Base-by-base conservation (phyloP, 164 flowering plant genomes). In the Piper betle region DNA sequence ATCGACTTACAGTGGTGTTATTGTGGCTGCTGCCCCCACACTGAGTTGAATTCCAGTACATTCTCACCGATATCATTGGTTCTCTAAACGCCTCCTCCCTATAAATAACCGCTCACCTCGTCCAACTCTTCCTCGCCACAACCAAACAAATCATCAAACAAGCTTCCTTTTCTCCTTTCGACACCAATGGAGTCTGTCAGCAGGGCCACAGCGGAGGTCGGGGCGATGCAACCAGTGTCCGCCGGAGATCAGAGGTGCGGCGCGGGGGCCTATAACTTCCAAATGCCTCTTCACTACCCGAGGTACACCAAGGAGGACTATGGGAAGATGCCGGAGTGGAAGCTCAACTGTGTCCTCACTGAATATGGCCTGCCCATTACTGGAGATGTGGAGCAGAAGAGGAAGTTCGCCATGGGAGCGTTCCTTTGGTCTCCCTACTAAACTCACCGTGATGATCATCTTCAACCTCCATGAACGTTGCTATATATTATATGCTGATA, bases 251-350 rank as follows among this genome's bases (percentile, higher is more conserved):
- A 15, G 50, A 15, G 37, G 57, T 5, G 25, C 3, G 33, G 13
- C 4, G 4, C 3, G 25, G 62, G 8, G 52, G 60, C 15, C 38
- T n/a, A n/a, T n/a, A n/a, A 63, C 54, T 78, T 78, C 52, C 70
- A 75, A 56, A 78, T 78, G 81, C 81, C 81, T 2, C 63, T 78
- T 50, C 81, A 78, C 69, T 78, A 78, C 56, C 81, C 81, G 6
- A 71, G 72, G 60, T 75, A 73, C 76, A 73, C 40, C 38, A 62
- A 46, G 42, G 61, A 64, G 1, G 81, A 78, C 18, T 78, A 78
- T n/a, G 68, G 75, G 67, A 59, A 56, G 40, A 78, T 78, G 81
- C 79, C 81, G 0, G 81, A 75, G 62, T 75, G 79, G 79, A 73
- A 73, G 64, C 61, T 78, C 3, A 69, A 78, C 19, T 54, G 67